These are phyloP conservation scores for Coleophoma crateriformis DNA, from an alignment of 2,329 filamentous ascomycete genomes.

Conservation along the genomic window DNA sequence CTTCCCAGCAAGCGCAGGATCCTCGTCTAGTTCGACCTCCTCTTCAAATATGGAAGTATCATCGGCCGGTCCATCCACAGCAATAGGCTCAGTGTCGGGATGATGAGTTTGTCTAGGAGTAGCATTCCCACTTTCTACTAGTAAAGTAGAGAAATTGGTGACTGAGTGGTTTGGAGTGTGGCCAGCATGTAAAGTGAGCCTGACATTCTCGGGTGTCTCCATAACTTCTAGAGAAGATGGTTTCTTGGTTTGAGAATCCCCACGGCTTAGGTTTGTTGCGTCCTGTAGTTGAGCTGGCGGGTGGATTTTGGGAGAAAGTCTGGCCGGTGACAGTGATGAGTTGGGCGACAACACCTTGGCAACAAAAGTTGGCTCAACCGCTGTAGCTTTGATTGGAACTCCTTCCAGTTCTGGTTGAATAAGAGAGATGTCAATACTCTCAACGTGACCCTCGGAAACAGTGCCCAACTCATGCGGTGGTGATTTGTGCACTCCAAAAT, in stretches of 20 bases:
- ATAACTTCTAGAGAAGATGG: constrained; percentile 12
- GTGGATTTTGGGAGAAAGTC: constrained; percentile 15
- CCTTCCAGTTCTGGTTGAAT: constrained; percentile 56
- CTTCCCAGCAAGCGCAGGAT: constrained; percentile 18
- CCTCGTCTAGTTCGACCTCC: constrained; percentile 10
- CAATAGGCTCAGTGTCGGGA: constrained; percentile 1
- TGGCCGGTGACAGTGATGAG: constrained; percentile 14
- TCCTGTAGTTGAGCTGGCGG: constrained; percentile 10
- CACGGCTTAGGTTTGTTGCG: constrained; percentile 3
- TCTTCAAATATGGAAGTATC: constrained; percentile 3
- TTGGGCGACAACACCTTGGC: constrained; percentile 22
- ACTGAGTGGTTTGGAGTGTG: constrained; percentile 54
- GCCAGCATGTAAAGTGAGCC: constrained; percentile 56
- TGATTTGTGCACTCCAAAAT: constrained; percentile 18
- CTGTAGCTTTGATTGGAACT: constrained; percentile 48
- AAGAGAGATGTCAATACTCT: constrained; percentile 50
- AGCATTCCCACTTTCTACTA: constrained; percentile 20
- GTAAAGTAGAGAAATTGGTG: constrained; percentile 42
- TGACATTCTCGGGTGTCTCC: constrained; percentile 33
- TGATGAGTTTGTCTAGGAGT: constrained; percentile 20
- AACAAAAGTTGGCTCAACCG: constrained; percentile 32
- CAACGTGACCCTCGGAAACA: constrained; percentile 14
- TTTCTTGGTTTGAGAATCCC: constrained; percentile 2
- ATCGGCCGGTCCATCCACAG: background rate
- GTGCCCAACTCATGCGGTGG: constrained; percentile 9